Percentiles rank a stretch among this genome's conserved stretches.
Evolutionary conservation across 768 basidiomycete species (phyloP).

Genomic region (Boletus subparvulus): DNA sequence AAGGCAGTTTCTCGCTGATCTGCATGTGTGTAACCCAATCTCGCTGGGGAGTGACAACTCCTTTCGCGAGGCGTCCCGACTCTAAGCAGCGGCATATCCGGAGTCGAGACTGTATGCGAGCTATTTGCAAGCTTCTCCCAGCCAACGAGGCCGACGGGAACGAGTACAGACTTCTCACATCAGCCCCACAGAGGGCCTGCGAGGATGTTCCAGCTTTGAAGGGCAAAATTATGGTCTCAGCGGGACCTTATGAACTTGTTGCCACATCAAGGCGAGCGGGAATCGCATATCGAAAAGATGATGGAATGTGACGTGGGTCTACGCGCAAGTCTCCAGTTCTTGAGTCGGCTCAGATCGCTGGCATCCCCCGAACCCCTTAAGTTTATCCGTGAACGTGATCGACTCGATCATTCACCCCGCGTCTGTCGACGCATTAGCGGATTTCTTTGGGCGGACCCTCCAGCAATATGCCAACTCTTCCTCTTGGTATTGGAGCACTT

Average conservation of each 20-base stretch:
- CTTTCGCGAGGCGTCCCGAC: no score
- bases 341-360: neutral
- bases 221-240: no score
- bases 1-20: no score
- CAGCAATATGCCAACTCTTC: neutral
- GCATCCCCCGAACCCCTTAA: neutral
- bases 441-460: constrained; percentile 19
- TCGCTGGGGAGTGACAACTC: no score
- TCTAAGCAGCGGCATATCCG: no score
- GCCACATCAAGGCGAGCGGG: neutral
- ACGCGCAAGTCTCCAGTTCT: neutral
- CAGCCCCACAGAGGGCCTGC: no score
- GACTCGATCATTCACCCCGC: constrained; percentile 19
- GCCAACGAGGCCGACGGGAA: no score
- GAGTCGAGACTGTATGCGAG: no score
- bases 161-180: no score
- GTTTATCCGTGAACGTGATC: constrained; percentile 12
- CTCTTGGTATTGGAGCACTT: constrained; percentile 10
- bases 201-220: neutral
- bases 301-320: constrained; percentile 3
- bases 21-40: no score
- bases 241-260: no score
- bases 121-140: no score
- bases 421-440: constrained; percentile 14
- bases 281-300: neutral